Evolutionary conservation across 2,329 filamentous ascomycete species (phyloP).

Genomic region (Lizonia empirigonia): DNA sequence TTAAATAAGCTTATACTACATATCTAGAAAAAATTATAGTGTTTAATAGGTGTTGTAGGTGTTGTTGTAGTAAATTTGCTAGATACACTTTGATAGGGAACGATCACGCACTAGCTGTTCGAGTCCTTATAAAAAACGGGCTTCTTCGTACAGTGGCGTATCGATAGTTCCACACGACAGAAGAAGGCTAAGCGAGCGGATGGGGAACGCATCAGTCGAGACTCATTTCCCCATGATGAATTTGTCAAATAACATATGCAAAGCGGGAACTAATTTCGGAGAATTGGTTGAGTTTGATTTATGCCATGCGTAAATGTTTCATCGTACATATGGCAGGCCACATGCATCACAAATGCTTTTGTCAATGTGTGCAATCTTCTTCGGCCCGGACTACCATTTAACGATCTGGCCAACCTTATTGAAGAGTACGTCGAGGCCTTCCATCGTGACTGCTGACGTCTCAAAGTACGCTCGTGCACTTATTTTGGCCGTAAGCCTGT

Average conservation of each 20-base stretch:
- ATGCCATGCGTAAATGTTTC: too few species aligned
- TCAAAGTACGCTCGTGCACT: slow-evolving; percentile 24
- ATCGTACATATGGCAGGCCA: too few species aligned
- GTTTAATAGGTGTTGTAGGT: too few species aligned
- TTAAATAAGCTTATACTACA: too few species aligned
- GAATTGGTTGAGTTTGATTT: neutral
- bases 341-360: too few species aligned
- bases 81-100: too few species aligned
- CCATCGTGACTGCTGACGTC: slow-evolving; percentile 17
- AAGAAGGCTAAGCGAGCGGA: slow-evolving; percentile 1
- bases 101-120: too few species aligned
- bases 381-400: neutral
- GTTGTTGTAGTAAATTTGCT: too few species aligned
- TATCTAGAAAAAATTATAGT: too few species aligned
- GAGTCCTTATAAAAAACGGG: neutral
- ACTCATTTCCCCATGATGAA: neutral
- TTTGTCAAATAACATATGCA: neutral
- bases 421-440: slow-evolving; percentile 21
- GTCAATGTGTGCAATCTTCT: too few species aligned
- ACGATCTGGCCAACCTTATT: slow-evolving; percentile 14
- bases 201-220: neutral
- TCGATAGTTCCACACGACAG: slow-evolving; percentile 2
- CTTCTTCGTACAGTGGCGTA: slow-evolving; percentile 1
- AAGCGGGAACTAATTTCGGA: neutral
- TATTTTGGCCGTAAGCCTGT: slow-evolving; percentile 22